Evolutionary conservation across 1,284 basidiomycete genomes (phyloP), one percentile per base, ranked within the genome.

Genomic region (Rhodotorula sp.): DNA sequence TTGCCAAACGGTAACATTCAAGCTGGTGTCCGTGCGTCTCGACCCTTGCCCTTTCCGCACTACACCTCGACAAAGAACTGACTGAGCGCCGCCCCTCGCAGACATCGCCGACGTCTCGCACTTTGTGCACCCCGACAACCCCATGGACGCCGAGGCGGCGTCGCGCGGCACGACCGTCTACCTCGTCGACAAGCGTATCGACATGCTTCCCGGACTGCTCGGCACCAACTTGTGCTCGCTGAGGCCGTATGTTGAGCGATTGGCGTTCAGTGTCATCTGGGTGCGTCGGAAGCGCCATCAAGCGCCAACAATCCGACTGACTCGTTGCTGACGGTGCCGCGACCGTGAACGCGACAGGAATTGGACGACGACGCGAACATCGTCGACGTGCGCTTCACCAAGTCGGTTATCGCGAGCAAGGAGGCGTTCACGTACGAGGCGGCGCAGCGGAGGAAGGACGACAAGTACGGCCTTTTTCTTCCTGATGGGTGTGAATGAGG

Each of bases 91-190:
- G 34, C 34, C 44, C n/a, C n/a, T 19, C 60, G 17, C 66, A 96
- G 93, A 99, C 81, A 99, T 99, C 75, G 97, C 97, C 71, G 96
- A 99, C 80, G 97, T 99, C 1, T 96, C 96, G 4, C 90, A 97
- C 81, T 99, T 99, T 79, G 97, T 99, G 1, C 88, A 88, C 66
- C 86, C 94, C 4, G 93, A 96, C 79, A 99, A 91, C 66, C 88
- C 97, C 0, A 99, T 99, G 95, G 97, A 99, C 78, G 89, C 85
- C 50, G 97, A 99, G 82, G 97, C 97, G 23, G 93, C 96, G 21
- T 88, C 93, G 19, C 87, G 97, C 67, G 96, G 97, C 17, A 99
- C 96, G 1, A 99, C 97, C 0, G 97, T 99, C 7, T 99, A 99
- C 81, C 87, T 99, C 9, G 97, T 99, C 4, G 97, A 99, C 85